Conservation (phyloP, 352 stramenopile species). For the Phytopythium chamaehyphon region DNA sequence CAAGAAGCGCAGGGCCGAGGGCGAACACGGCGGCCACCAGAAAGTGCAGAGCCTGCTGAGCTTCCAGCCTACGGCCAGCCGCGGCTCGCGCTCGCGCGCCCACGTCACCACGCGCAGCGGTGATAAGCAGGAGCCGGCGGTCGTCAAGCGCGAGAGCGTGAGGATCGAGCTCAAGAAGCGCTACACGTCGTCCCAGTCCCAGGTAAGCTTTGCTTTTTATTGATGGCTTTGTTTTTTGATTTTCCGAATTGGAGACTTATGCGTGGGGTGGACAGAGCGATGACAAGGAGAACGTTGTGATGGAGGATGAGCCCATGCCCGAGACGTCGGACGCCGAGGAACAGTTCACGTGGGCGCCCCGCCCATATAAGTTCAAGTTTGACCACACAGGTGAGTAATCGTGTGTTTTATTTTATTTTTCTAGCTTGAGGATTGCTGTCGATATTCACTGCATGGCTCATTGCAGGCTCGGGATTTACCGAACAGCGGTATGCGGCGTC, state of each 20-base stretch:
- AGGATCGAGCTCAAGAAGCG: slow-evolving; percentile 2
- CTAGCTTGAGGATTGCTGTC: too few species aligned
- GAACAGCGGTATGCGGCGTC: slow-evolving; percentile 41
- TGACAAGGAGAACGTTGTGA: slow-evolving; percentile 15
- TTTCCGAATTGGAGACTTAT: neutral
- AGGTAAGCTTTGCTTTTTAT: neutral
- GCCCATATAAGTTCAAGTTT: slow-evolving; percentile 53
- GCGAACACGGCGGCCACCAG: slow-evolving; percentile 12
- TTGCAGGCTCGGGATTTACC: slow-evolving; percentile 65
- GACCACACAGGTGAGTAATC: slow-evolving; percentile 33
- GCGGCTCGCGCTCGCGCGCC: slow-evolving; percentile 6
- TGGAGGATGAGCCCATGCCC: slow-evolving; percentile 6
- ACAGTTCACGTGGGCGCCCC: slow-evolving; percentile 26
- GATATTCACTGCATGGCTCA: too few species aligned
- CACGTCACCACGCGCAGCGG: neutral
- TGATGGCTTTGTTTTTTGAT: neutral
- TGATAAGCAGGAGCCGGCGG: neutral
- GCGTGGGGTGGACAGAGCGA: slow-evolving; percentile 5
- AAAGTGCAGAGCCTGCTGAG: slow-evolving; percentile 73
- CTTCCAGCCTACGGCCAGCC: slow-evolving; percentile 38
- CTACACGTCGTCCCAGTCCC: neutral
- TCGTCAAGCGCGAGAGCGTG: neutral
- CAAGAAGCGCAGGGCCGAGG: slow-evolving; percentile 48
- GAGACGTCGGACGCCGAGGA: neutral
- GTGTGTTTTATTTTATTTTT: too few species aligned